A percentile compares a stretch with the other conserved stretches of the same genome.
Evolutionary conservation across 306 rosid species (phyloP).

Genomic region (Malus domestica): ASM211411v1 NC_041794.1:27678001-27678500

Average conservation of each 20-base stretch:
- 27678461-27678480: constrained; percentile 1
- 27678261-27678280: neutral
- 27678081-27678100: too few species aligned
- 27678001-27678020: too few species aligned
- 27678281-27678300: neutral
- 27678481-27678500: neutral
- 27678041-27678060: too few species aligned
- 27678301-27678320: neutral
- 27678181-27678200: too few species aligned
- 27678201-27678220: too few species aligned
- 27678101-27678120: too few species aligned
- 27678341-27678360: neutral
- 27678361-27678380: neutral
- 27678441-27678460: neutral
- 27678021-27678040: too few species aligned
- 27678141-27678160: too few species aligned
- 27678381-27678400: neutral
- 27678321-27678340: neutral
- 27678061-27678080: too few species aligned
- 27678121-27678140: too few species aligned
- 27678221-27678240: neutral
- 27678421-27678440: neutral
- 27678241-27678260: neutral
- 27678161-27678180: too few species aligned
- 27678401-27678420: constrained; percentile 8